phyloP scores from a whole-genome alignment of 495 filamentous ascomycete species.

The Aspergillus diversus region DNA sequence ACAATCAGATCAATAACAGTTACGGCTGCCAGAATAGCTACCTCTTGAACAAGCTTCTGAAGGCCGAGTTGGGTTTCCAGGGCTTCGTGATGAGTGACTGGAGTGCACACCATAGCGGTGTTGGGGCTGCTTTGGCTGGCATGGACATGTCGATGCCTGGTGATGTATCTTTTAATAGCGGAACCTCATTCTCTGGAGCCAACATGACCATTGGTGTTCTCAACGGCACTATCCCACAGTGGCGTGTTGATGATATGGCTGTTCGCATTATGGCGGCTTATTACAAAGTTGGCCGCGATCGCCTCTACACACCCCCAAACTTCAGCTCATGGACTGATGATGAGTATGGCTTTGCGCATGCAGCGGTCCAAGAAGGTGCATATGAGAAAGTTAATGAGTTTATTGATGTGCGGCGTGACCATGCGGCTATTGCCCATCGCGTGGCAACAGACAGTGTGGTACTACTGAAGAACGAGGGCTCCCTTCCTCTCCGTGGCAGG shows the following conservation, averaged over 20 bases:
- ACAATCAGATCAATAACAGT: conserved; percentile 82
- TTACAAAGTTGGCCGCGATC: conserved; percentile 83
- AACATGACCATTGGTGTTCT: conserved; percentile 86
- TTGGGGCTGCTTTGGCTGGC: conserved; percentile 76
- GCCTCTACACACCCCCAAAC: conserved; percentile 68
- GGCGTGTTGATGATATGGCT: conserved; percentile 91
- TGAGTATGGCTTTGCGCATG: conserved; percentile 72
- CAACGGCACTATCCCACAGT: conserved; percentile 89
- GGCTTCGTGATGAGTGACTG: conserved; percentile 93
- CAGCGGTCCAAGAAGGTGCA: conserved; percentile 55
- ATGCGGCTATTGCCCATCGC: conserved; percentile 70
- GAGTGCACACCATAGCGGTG: conserved; percentile 86
- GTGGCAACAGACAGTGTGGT: conserved; percentile 79
- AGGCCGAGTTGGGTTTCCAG: conserved; percentile 92
- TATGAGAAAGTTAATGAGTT: conserved; percentile 78
- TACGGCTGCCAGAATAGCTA: conserved; percentile 73
- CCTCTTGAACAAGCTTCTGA: conserved; percentile 79
- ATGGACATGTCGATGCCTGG: conserved; percentile 97
- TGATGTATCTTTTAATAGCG: conserved; percentile 74
- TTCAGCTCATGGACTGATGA: conserved; percentile 85
- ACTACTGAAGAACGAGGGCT: conserved; percentile 82
- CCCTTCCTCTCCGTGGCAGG: conserved; percentile 74
- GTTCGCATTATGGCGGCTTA: conserved; percentile 91
- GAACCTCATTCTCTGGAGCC: conserved; percentile 77
- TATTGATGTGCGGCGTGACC: conserved; percentile 80